These are phyloP conservation scores for Myxozyma vanderwaltii DNA, from an alignment of 805 yeast genomes.

Conservation along the genomic window DNA sequence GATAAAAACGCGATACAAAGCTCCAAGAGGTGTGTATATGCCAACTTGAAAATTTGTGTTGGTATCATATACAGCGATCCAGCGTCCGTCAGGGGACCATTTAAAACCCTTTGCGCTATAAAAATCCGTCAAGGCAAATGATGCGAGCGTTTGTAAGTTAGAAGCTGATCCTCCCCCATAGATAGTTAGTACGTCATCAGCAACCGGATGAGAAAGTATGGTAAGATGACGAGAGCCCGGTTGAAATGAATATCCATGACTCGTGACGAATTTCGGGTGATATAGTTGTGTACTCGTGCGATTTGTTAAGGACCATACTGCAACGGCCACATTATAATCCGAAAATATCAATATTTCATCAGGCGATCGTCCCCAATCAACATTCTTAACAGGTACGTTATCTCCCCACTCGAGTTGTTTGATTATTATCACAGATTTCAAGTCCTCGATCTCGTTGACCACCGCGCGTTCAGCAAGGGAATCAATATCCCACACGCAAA, in stretches of 20 bases:
- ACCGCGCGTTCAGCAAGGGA: not conserved
- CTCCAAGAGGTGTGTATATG: slow-evolving; percentile 26
- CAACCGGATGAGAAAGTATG: slow-evolving; percentile 25
- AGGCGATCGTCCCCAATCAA: slow-evolving; percentile 30
- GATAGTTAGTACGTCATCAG: slow-evolving; percentile 26
- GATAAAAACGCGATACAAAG: slow-evolving; percentile 17
- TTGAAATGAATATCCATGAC: slow-evolving; percentile 23
- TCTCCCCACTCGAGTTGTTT: slow-evolving; percentile 29
- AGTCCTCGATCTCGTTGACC: slow-evolving; percentile 13
- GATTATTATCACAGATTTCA: slow-evolving; percentile 21
- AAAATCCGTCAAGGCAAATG: slow-evolving; percentile 15
- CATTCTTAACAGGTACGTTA: slow-evolving; percentile 25
- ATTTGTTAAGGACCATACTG: slow-evolving; percentile 25
- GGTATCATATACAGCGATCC: slow-evolving; percentile 31
- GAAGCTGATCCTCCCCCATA: slow-evolving; percentile 25
- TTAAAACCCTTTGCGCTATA: slow-evolving; percentile 20
- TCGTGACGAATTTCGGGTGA: slow-evolving; percentile 19
- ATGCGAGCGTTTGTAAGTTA: not conserved
- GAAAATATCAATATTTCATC: slow-evolving; percentile 30
- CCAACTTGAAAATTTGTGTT: slow-evolving; percentile 23
- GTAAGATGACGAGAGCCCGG: slow-evolving; percentile 28
- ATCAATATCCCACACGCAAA: slow-evolving; percentile 30
- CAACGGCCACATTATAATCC: slow-evolving; percentile 27
- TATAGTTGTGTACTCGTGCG: slow-evolving; percentile 22
- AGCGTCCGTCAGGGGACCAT: slow-evolving; percentile 33